phyloP scores from a whole-genome alignment of 2,329 filamentous ascomycete genomes.

The Apiospora pterosperma region DNA sequence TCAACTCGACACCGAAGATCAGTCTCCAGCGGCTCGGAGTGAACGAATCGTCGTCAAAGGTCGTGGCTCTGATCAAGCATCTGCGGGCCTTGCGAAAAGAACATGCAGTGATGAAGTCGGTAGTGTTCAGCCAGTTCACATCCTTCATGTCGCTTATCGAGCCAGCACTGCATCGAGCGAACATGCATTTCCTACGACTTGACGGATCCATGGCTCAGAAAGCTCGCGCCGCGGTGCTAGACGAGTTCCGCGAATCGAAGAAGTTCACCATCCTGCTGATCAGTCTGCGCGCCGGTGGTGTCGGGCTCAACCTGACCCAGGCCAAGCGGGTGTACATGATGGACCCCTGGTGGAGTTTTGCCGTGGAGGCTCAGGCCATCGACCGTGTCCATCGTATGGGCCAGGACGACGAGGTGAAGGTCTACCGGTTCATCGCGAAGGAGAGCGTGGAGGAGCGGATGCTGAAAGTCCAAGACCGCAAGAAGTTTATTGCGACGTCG shows the following conservation, averaged over 20 bases:
- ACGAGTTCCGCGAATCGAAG: conserved; percentile 61
- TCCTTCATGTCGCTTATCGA: conserved; percentile 92
- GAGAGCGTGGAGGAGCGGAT: conserved; percentile 94
- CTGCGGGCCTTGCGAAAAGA: conserved; percentile 66
- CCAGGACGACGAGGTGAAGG: conserved; percentile 79
- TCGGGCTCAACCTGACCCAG: conserved; percentile 87
- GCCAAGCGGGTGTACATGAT: conserved; percentile 95
- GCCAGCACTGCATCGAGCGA: conserved; percentile 68
- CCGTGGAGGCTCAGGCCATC: conserved; percentile 94
- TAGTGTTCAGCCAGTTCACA: conserved; percentile 97
- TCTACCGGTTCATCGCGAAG: conserved; percentile 84
- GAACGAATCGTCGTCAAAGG: conserved; percentile 80
- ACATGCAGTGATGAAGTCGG: conserved; percentile 73
- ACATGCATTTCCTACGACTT: conserved; percentile 79
- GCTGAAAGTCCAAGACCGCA: conserved; percentile 88
- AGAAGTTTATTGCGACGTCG: conserved; percentile 94
- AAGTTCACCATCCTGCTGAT: conserved; percentile 76
- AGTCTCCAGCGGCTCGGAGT: conserved; percentile 58
- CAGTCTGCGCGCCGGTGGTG: conserved; percentile 84
- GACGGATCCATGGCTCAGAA: conserved; percentile 91
- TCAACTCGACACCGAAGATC: conserved; percentile 47
- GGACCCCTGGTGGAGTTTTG: conserved; percentile 99
- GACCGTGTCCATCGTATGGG: conserved; percentile 98
- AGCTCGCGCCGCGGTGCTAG: conserved; percentile 72
- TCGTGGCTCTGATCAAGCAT: conserved; percentile 73